Evolutionary conservation across 306 rosid genomes (phyloP).

Genomic region (Vicia villosa): DNA sequence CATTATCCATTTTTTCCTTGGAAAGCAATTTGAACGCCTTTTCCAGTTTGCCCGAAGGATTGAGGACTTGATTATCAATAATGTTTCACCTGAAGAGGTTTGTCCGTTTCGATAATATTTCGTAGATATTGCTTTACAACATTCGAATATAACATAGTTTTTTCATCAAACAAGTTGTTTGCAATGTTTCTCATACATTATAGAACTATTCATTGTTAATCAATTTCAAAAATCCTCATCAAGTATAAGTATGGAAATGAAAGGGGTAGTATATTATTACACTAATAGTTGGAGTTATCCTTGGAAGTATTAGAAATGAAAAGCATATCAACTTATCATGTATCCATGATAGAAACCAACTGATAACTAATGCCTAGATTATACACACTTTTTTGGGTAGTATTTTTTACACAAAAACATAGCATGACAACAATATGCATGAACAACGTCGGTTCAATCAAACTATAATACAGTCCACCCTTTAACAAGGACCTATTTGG

Average conservation of each 20-base stretch:
- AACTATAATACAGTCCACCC: too few species aligned
- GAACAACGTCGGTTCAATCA: too few species aligned
- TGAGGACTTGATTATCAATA: constrained; percentile 84
- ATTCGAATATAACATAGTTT: constrained; percentile 24
- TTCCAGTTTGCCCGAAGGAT: constrained; percentile 90
- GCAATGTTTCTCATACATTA: constrained; percentile 6
- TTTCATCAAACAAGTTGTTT: constrained; percentile 14
- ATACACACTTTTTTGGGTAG: too few species aligned
- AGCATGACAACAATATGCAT: too few species aligned
- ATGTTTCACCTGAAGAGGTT: constrained; percentile 90
- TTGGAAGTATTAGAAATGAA: too few species aligned
- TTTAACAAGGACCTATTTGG: too few species aligned
- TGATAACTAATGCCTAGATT: too few species aligned
- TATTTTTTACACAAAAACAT: too few species aligned
- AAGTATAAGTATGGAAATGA: not conserved
- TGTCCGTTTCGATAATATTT: constrained; percentile 34
- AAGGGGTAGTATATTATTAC: not conserved
- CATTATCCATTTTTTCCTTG: constrained; percentile 32
- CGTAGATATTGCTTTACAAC: constrained; percentile 1
- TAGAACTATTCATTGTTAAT: constrained; percentile 17
- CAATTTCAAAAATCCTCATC: constrained; percentile 9
- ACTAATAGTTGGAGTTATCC: too few species aligned
- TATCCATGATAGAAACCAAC: too few species aligned
- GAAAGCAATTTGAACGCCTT: constrained; percentile 94
- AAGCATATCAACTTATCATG: not conserved